Conservation (phyloP, 139 green algal genomes). For the Diplosphaera chodatii region DNA sequence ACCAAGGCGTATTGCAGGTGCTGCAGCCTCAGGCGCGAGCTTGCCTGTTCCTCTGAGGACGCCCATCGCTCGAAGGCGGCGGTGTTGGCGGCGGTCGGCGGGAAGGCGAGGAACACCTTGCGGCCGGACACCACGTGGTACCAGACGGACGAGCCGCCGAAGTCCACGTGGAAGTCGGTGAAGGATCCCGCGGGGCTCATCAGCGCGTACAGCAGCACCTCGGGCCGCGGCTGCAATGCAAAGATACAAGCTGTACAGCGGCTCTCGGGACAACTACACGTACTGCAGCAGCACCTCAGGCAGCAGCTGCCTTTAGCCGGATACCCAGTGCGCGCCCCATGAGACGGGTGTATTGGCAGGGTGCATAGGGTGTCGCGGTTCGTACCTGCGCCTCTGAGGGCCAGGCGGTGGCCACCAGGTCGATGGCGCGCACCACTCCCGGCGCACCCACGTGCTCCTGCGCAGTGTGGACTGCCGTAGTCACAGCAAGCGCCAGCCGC, state of each 20-base stretch:
- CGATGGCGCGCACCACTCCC: slow-evolving; percentile 20
- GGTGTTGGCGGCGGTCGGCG: slow-evolving; percentile 33
- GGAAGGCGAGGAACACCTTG: slow-evolving; percentile 48
- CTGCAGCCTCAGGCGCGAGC: no score
- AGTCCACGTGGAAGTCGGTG: slow-evolving; percentile 60
- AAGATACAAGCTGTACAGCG: no score
- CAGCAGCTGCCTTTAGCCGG: no score
- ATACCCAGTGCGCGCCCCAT: no score
- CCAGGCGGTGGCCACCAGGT: slow-evolving; percentile 33
- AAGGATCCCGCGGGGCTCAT: slow-evolving; percentile 33
- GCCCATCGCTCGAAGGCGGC: slow-evolving; percentile 39
- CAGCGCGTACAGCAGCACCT: slow-evolving; percentile 47
- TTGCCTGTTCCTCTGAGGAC: slow-evolving; percentile 25
- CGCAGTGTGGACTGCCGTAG: no score
- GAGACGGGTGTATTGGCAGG: no score
- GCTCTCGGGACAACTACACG: no score
- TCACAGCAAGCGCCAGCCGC: no score
- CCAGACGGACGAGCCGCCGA: slow-evolving; percentile 49
- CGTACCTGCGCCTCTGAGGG: slow-evolving; percentile 9
- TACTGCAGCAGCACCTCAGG: no score
- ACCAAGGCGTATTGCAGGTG: no score
- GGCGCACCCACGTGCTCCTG: slow-evolving; percentile 25
- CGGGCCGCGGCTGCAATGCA: slow-evolving; percentile 5
- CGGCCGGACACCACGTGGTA: slow-evolving; percentile 48
- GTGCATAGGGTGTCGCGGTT: no score